phyloP scores from a whole-genome alignment of 2,329 filamentous ascomycete genomes.

The Trichoderma harzianum region DNA sequence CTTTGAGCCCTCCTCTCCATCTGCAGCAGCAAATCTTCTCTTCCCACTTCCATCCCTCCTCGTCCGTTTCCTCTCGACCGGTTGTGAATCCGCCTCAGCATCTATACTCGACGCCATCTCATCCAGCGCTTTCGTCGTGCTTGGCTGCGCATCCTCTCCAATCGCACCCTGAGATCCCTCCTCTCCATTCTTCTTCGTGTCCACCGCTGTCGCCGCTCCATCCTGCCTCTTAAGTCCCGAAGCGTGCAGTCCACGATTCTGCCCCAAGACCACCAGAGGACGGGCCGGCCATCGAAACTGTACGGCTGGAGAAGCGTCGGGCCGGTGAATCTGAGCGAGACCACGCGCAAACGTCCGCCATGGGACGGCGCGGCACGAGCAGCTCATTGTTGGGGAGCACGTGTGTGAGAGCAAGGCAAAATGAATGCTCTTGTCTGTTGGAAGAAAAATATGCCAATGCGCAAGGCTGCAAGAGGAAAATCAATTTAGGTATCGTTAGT shows the following conservation, averaged over 20 bases:
- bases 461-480: conserved; percentile 9
- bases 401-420: not conserved
- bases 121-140: not conserved
- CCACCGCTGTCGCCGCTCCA: not conserved
- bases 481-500: not conserved
- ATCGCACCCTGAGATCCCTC: not conserved
- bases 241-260: conserved; percentile 25
- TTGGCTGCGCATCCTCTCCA: not conserved
- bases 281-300: not conserved
- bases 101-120: not conserved
- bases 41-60: not conserved
- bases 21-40: not conserved
- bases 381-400: conserved; percentile 38
- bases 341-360: conserved; percentile 48
- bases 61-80: not conserved
- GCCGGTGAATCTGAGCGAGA: conserved; percentile 39
- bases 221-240: conserved; percentile 24
- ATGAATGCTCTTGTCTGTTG: not conserved
- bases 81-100: not conserved
- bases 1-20: not conserved
- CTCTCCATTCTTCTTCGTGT: conserved; percentile 19
- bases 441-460: not conserved
- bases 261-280: conserved; percentile 20
- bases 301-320: conserved; percentile 23
- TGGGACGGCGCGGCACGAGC: conserved; percentile 45